Base-by-base conservation (phyloP, 2,329 filamentous ascomycete species). In the Setomelanomma holmii region DNA sequence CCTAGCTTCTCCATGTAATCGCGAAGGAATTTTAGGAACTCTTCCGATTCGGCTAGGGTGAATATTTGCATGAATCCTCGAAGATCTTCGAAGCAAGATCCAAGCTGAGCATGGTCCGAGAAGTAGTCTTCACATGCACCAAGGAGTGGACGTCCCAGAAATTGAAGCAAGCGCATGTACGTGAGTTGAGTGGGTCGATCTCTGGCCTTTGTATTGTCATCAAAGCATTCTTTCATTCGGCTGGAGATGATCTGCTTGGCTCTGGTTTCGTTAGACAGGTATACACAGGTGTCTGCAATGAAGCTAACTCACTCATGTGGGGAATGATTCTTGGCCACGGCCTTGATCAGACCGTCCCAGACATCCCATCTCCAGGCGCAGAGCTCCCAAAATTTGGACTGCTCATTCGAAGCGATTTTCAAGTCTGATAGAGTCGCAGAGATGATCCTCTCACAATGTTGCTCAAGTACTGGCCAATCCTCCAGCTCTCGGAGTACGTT, bases 21-120 rank as follows among this genome's bases (percentile, higher is more conserved):
- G 2, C 14, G 8, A 14, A 70, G 60, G 40, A 55, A 39, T 4
- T 10, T 19, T 3, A 57, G 56, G 53, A 72, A 65, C 1, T 55
- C 27, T 16, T 21, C 40, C 38, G 60, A 49, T 14, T 66, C 34
- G n/a, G 56, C 45, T 11, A 41, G 21, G 5, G 45, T 35, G 27
- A 71, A 24, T 20, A 40, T 38, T 38, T 64, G 51, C 1, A 73
- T 57, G 38, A 65, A 64, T 4, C 35, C 61, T 19, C 60, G 57
- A 3, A 74, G 55, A 43, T 74, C 72, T 7, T 55, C 49, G 39
- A 69, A 74, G 51, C 70, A 72, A 17, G 49, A 58, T 4, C 59
- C 58, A 10, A 61, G 49, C 14, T 45, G 53, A 7, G 55, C 58
- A 39, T 66, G 58, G 1, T 60, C 40, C 19, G 56, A 23, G 60